A percentile compares a stretch with the other conserved stretches of the same genome.
These are phyloP conservation scores for Elymus sibiricus DNA, from an alignment of 176 grass and related monocot species.

Conservation along the genomic window DNA sequence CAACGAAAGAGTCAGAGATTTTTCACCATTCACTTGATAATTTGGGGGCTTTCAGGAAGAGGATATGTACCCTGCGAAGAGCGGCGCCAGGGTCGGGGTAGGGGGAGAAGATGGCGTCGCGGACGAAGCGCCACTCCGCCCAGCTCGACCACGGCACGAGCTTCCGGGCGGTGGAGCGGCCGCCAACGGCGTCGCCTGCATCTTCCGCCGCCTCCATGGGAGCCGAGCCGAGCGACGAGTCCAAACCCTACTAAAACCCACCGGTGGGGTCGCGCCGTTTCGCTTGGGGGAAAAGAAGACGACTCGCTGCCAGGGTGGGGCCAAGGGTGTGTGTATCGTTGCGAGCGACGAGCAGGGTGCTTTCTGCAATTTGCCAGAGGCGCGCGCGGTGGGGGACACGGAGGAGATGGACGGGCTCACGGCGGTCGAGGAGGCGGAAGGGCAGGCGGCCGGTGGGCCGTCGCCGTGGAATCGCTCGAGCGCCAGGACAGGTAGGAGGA, in stretches of 20 bases:
- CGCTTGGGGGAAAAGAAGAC: background rate
- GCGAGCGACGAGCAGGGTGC: background rate
- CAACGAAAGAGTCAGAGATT: background rate
- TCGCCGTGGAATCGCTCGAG: too few species aligned
- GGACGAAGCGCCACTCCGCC: constrained; percentile 79
- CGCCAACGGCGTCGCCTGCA: background rate
- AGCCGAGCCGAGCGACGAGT: constrained; percentile 4
- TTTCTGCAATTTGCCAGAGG: background rate
- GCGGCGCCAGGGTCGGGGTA: constrained; percentile 43
- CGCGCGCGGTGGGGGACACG: too few species aligned
- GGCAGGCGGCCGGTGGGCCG: background rate
- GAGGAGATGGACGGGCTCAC: too few species aligned
- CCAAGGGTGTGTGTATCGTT: background rate
- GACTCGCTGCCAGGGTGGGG: constrained; percentile 13
- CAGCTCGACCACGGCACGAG: constrained; percentile 94
- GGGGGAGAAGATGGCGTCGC: constrained; percentile 69
- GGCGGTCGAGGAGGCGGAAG: background rate
- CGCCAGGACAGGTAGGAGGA: too few species aligned
- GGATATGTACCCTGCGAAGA: constrained; percentile 50
- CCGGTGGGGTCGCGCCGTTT: background rate
- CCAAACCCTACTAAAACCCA: constrained; percentile 46
- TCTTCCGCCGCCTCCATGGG: constrained; percentile 44
- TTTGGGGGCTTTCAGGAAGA: background rate
- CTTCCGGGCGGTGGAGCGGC: constrained; percentile 60
- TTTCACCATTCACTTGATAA: background rate